phyloP scores from a whole-genome alignment of 306 rosid species.

The Lupinus albus region DNA sequence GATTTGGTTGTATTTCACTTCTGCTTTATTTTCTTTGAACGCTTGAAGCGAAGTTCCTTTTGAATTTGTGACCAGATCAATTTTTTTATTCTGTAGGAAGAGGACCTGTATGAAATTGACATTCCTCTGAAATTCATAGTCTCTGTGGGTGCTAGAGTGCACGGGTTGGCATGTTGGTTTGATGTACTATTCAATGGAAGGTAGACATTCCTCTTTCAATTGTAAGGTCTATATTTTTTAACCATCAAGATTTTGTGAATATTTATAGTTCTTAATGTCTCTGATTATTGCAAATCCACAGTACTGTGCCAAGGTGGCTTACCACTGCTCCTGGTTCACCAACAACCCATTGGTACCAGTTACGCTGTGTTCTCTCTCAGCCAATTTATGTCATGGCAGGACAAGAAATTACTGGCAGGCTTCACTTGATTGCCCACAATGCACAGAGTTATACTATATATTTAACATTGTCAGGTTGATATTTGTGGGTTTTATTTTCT shows the following conservation, averaged over 20 bases:
- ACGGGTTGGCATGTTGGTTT: slow-evolving; percentile 98
- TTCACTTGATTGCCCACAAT: slow-evolving; percentile 86
- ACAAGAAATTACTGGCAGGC: slow-evolving; percentile 92
- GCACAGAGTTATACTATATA: slow-evolving; percentile 87
- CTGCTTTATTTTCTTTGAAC: not conserved
- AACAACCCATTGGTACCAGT: slow-evolving; percentile 94
- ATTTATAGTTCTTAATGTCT: slow-evolving; percentile 17
- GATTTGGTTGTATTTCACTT: slow-evolving; percentile 10
- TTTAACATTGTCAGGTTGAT: slow-evolving; percentile 76
- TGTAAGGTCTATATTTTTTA: slow-evolving; percentile 15
- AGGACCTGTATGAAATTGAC: slow-evolving; percentile 82
- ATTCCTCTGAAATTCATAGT: slow-evolving; percentile 81
- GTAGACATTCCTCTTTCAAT: slow-evolving; percentile 47
- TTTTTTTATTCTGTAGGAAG: slow-evolving; percentile 63
- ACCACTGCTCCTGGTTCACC: slow-evolving; percentile 96
- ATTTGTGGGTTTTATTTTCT: slow-evolving; percentile 11
- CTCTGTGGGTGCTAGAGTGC: slow-evolving; percentile 86
- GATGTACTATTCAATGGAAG: slow-evolving; percentile 93
- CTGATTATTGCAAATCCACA: slow-evolving; percentile 42
- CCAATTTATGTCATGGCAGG: slow-evolving; percentile 96
- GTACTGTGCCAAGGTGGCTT: slow-evolving; percentile 96
- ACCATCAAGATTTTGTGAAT: slow-evolving; percentile 2
- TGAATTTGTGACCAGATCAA: slow-evolving; percentile 15
- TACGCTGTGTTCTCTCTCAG: slow-evolving; percentile 91
- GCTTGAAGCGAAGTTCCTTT: slow-evolving; percentile 20